Evolutionary conservation across 2,329 filamentous ascomycete species (phyloP), one percentile per base, ranked within the genome.

Genomic region (Claviceps pusilla): DNA sequence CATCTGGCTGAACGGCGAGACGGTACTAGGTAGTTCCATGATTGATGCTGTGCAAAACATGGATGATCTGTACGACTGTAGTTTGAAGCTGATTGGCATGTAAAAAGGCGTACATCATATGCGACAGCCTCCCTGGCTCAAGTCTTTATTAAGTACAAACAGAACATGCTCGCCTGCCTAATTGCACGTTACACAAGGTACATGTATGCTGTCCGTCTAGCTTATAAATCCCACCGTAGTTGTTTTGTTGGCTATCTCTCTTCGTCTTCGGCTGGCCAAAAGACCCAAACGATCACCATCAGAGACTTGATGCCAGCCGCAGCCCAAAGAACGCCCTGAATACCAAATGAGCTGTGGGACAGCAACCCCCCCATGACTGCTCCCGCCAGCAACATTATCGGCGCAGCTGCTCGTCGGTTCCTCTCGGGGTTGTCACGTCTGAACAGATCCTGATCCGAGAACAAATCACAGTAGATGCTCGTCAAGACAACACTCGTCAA

Each of bases 401-500:
- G 76, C 1, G 77, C 78, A 0, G 67, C 73, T 2, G 73, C 63
- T 48, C 78, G 66, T 24, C 75, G 70, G 58, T 80, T 79, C 37
- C 77, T 65, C 63, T 79, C 76, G 6, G 65, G 65, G 56, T 79
- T 79, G 45, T 64, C 57, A 9, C 63, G 50, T 1, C 66, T 65
- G 41, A 79, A 75, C 3, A 80, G 61, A 29, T 73, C 66, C 37
- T 70, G 68, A 55, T 89, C 85, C 1, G 82, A 85, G 60, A 88
- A 88, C 24, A 91, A 64, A 65, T 91, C 87, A 64, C 86, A 89
- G 70, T 90, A 91, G 57, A 87, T 82, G 64, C 84, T 89, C 1
- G 87, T 91, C 56, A 93, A 68, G 3, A 90, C 87, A 16, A 89
- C 86, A 57, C 84, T 89, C 0, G 86, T 89, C 24, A 91, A 70